These are phyloP conservation scores for Globisporangium viniferum DNA, from an alignment of 352 stramenopile species.

Conservation along the genomic window DNA sequence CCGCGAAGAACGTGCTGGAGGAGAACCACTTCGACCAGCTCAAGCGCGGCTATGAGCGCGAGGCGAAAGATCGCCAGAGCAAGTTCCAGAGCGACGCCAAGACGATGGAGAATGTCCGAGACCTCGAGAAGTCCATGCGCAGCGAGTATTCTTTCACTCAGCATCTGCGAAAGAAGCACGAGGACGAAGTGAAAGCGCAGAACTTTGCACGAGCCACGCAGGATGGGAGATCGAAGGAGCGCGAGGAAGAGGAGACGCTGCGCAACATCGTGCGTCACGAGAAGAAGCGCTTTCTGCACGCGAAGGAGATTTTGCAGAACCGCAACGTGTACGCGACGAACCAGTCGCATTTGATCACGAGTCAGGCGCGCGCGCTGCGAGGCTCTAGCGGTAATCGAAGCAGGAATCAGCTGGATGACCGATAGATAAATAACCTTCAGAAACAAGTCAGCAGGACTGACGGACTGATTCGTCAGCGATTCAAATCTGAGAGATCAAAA, in stretches of 20 bases:
- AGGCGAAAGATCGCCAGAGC: constrained; percentile 46
- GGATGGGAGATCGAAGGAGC: constrained; percentile 31
- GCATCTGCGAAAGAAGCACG: constrained; percentile 21
- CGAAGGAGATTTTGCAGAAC: constrained; percentile 51
- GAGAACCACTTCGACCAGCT: constrained; percentile 76
- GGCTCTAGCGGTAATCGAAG: background rate
- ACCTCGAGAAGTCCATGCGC: constrained; percentile 38
- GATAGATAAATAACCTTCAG: background rate
- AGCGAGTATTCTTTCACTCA: constrained; percentile 27
- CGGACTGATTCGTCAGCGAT: no score
- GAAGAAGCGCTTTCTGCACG: constrained; percentile 47
- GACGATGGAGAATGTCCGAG: constrained; percentile 44
- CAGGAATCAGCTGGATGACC: constrained; percentile 15
- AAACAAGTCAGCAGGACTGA: no score
- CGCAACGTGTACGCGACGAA: constrained; percentile 67
- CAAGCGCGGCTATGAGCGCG: constrained; percentile 51
- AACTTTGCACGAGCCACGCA: constrained; percentile 32
- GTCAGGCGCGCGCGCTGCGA: constrained; percentile 26
- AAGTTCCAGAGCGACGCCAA: constrained; percentile 39
- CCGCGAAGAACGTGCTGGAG: constrained; percentile 80
- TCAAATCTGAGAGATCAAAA: no score
- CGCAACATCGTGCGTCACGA: constrained; percentile 61
- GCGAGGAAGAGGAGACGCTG: constrained; percentile 63
- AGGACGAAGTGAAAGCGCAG: constrained; percentile 23
- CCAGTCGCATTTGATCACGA: constrained; percentile 35